These are phyloP conservation scores for Beta lomatogona DNA, from an alignment of 179 eudicot species.

Conservation along the genomic window DNA sequence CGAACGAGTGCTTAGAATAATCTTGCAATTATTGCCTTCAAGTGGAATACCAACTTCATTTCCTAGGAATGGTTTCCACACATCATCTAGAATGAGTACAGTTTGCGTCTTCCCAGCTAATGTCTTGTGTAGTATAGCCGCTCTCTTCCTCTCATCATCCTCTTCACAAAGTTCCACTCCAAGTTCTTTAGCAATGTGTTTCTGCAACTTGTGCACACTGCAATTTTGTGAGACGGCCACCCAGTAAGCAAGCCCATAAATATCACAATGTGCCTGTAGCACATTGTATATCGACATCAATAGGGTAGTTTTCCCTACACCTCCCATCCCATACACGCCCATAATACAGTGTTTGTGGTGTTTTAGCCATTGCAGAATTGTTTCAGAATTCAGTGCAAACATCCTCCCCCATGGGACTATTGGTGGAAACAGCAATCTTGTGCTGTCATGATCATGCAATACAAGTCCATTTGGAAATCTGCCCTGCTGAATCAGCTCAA, in stretches of 20 bases:
- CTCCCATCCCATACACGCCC: slow-evolving; percentile 22
- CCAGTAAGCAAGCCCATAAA: slow-evolving; percentile 1
- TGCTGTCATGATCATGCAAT: not conserved
- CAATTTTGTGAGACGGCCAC: slow-evolving; percentile 1
- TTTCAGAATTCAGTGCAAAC: not conserved
- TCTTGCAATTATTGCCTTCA: slow-evolving; percentile 14
- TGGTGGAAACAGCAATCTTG: not conserved
- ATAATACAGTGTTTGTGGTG: not conserved
- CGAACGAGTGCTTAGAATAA: slow-evolving; percentile 17
- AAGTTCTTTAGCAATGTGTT: slow-evolving; percentile 10
- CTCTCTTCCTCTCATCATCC: slow-evolving; percentile 25
- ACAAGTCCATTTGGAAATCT: not conserved
- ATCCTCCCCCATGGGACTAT: not conserved
- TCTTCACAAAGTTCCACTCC: slow-evolving; percentile 1
- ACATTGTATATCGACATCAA: not conserved
- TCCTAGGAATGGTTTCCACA: slow-evolving; percentile 11
- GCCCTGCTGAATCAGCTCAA: not conserved
- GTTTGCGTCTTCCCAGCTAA: not conserved
- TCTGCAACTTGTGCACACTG: slow-evolving; percentile 8
- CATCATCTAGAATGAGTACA: slow-evolving; percentile 24
- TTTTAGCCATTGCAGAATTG: not conserved
- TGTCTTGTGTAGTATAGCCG: not conserved
- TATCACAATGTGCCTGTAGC: not conserved
- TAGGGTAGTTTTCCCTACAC: slow-evolving; percentile 17
- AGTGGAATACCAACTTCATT: slow-evolving; percentile 23